phyloP scores from a whole-genome alignment of 352 stramenopile species.

The Phytophthora macrochlamydospora region DNA sequence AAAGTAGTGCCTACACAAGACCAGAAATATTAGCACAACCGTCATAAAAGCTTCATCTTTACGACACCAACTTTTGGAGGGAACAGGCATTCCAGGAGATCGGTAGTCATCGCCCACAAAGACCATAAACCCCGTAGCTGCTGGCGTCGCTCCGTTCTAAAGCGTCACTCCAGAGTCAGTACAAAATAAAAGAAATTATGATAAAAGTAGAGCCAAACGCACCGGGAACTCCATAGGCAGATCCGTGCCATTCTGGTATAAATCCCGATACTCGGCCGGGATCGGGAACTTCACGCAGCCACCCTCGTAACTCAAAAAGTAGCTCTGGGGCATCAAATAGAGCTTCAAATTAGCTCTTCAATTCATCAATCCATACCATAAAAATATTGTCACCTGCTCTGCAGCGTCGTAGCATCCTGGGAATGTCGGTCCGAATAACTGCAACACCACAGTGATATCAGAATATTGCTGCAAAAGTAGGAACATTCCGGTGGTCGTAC shows the following conservation, averaged over 20 bases:
- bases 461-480: not conserved
- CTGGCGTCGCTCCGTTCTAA: conserved; percentile 79
- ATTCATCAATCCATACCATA: not conserved
- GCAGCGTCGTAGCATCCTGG: conserved; percentile 71
- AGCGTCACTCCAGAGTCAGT: not conserved
- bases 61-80: conserved; percentile 36
- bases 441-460: conserved; percentile 2
- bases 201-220: conserved; percentile 4
- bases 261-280: conserved; percentile 64
- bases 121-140: conserved; percentile 71
- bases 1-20: conserved; percentile 64
- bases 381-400: conserved; percentile 46
- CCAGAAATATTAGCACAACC: not conserved
- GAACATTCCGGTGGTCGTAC: conserved; percentile 32
- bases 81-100: conserved; percentile 38
- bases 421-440: conserved; percentile 89
- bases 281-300: conserved; percentile 81
- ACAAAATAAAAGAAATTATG: not conserved
- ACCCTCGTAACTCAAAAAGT: conserved; percentile 75
- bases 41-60: no score
- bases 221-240: conserved; percentile 86
- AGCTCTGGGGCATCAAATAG: conserved; percentile 43
- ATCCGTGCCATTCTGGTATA: conserved; percentile 80
- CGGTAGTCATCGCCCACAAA: conserved; percentile 61
- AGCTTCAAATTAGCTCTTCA: not conserved